phyloP scores from a whole-genome alignment of 495 filamentous ascomycete species.

The Talaromyces trachyspermus region DNA sequence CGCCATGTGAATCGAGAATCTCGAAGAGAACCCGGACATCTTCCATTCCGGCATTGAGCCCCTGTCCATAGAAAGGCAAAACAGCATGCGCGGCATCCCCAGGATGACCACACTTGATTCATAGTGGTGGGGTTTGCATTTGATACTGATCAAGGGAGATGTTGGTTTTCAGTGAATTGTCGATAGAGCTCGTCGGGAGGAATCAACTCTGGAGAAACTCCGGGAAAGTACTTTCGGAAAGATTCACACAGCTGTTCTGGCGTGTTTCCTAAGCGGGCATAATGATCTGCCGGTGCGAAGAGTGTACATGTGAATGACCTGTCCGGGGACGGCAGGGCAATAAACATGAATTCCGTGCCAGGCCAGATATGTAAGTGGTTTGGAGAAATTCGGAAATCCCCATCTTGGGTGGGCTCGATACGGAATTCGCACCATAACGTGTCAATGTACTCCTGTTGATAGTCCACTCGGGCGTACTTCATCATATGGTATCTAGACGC shows the following conservation, averaged over 20 bases:
- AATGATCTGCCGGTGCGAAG: slow-evolving; percentile 60
- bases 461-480: slow-evolving; percentile 83
- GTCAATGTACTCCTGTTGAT: slow-evolving; percentile 93
- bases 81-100: slow-evolving; percentile 97
- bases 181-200: slow-evolving; percentile 53
- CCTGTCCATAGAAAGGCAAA: slow-evolving; percentile 91
- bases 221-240: slow-evolving; percentile 78
- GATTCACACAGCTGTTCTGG: slow-evolving; percentile 53
- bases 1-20: slow-evolving; percentile 56
- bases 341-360: slow-evolving; percentile 89
- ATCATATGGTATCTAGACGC: slow-evolving; percentile 85
- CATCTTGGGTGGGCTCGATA: slow-evolving; percentile 52
- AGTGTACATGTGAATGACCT: slow-evolving; percentile 93
- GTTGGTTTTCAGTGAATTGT: slow-evolving; percentile 72
- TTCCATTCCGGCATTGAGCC: slow-evolving; percentile 82
- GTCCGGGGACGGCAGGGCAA: slow-evolving; percentile 84
- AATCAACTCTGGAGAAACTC: slow-evolving; percentile 75
- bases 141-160: slow-evolving; percentile 90
- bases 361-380: slow-evolving; percentile 99
- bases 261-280: slow-evolving; percentile 47
- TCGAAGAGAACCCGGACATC: slow-evolving; percentile 77
- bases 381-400: slow-evolving; percentile 69
- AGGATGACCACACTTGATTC: slow-evolving; percentile 70
- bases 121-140: slow-evolving; percentile 83
- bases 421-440: slow-evolving; percentile 96